Conservation (phyloP, 1,284 basidiomycete genomes). For the Neonothopanus nambi region DNA sequence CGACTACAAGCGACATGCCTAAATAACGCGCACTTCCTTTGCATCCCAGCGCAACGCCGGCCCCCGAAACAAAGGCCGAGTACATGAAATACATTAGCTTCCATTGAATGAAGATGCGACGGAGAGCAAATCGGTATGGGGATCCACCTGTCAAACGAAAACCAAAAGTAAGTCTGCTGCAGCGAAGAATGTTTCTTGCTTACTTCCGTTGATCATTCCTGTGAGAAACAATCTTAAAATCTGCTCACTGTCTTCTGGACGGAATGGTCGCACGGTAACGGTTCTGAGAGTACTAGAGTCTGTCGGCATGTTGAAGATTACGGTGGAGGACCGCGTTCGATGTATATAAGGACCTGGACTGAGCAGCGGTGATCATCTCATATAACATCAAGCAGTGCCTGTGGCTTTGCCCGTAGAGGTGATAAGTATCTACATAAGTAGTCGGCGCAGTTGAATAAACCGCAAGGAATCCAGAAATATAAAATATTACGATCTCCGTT, state of each 20-base stretch:
- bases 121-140: neutral
- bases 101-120: neutral
- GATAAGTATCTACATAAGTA: no score
- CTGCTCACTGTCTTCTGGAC: neutral
- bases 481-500: no score
- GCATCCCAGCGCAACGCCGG: neutral
- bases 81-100: neutral
- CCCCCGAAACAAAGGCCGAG: neutral
- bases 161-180: no score
- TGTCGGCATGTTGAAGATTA: neutral
- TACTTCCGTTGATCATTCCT: slow-evolving; percentile 8
- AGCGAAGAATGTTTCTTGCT: no score
- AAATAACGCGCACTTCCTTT: neutral
- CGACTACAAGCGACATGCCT: neutral
- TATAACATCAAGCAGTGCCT: no score
- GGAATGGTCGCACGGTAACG: slow-evolving; percentile 2
- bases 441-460: no score
- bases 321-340: no score
- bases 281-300: neutral
- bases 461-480: no score
- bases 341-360: no score
- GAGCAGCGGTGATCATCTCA: no score
- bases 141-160: neutral
- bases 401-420: no score
- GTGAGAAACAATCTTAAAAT: slow-evolving; percentile 3